Evolutionary conservation across 768 basidiomycete species (phyloP), one percentile per base, ranked within the genome.

Genomic region (Gelatoporia subvermispora): DNA sequence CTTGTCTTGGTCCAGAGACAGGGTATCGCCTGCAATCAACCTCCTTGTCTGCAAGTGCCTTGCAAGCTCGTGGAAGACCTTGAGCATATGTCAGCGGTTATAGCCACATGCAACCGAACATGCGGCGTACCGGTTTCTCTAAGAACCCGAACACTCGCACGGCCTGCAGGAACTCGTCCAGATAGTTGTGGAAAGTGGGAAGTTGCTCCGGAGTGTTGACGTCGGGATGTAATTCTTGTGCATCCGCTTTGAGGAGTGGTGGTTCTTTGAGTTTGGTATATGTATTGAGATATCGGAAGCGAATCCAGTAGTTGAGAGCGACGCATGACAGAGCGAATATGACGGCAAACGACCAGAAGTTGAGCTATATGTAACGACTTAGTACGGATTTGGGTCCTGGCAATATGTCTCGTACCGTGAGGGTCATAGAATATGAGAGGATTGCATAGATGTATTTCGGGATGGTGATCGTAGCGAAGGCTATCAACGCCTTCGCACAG

Each of bases 41-140:
- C 94, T 75, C 52, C 93, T 79, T 2, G 96, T 99, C 66, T 98
- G 95, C 15, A 99, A 71, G 69, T 99, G 93, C 45, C 96, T 78
- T 1, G 93, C 93, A 41, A 99, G 80, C 70, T 99, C 96, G 60
- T 98, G 95, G 63, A 99, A 99, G 22, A 93, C 89, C 90, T 92
- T 10, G 31, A 44, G 10, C 20, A 28, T 13, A 44, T 1, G 15
- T 24, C 11, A 45, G 8, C 40, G 43, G 25, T 35, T 11, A 34
- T 3, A 35, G 15, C 15, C 17, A 21, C 25, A 17, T 10, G 35
- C 35, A 7, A 20, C 23, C 20, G 1, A 38, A 8, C n/a, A 40
- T 8, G 8, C 24, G 20, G 51, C 85, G 51, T 55, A 94, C 96
- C 0, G 94, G 94, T 69, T 96, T 97, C 70, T 99, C 96, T 52